phyloP scores from a whole-genome alignment of 177 flowering plant genomes.

The Telopea speciosissima region DNA sequence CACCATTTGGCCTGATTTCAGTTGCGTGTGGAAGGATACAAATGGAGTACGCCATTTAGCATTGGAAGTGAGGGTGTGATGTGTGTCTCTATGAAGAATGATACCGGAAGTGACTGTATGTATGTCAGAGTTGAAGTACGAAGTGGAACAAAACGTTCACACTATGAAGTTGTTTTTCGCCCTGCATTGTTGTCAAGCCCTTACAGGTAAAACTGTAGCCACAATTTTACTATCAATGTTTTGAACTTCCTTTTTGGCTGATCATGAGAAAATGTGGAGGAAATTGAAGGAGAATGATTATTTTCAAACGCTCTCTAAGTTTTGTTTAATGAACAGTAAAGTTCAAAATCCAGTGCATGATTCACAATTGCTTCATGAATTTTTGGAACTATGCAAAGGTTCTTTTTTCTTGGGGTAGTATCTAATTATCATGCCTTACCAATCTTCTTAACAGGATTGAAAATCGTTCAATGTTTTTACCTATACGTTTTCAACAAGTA shows the following conservation, averaged over 20 bases:
- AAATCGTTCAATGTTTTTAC: constrained; percentile 73
- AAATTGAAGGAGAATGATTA: background rate
- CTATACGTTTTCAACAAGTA: constrained; percentile 80
- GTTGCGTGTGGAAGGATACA: constrained; percentile 72
- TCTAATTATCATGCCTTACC: background rate
- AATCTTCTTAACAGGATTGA: constrained; percentile 61
- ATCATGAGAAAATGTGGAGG: background rate
- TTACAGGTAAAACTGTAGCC: constrained; percentile 57
- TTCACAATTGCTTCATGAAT: background rate
- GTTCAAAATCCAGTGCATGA: background rate
- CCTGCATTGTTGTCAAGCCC: constrained; percentile 72
- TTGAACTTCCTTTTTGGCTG: background rate
- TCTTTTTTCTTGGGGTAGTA: too few relatives aligned
- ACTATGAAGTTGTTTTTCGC: constrained; percentile 85
- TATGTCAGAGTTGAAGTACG: constrained; percentile 66
- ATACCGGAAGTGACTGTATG: constrained; percentile 31
- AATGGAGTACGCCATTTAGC: constrained; percentile 90
- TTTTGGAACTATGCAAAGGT: background rate
- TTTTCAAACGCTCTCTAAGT: too few relatives aligned
- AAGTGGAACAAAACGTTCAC: constrained; percentile 72
- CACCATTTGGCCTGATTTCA: constrained; percentile 24
- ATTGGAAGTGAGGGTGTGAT: constrained; percentile 70
- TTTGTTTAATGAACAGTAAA: background rate
- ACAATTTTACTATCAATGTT: background rate
- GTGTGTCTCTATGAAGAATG: constrained; percentile 54